Evolutionary conservation across 176 grass and related monocot species (phyloP).

Genomic region (Poa pratensis): DNA sequence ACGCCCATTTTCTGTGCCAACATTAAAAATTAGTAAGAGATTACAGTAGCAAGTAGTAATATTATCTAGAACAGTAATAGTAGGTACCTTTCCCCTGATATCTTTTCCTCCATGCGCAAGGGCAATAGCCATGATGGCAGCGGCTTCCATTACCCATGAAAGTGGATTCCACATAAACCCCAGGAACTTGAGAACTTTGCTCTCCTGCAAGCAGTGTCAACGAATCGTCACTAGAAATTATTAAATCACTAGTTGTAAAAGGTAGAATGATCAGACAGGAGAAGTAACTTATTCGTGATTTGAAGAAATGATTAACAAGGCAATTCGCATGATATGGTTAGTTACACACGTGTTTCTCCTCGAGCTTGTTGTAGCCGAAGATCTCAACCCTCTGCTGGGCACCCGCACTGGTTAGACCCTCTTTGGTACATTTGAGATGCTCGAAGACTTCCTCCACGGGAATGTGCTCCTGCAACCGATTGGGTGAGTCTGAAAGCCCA

Average conservation of each 20-base stretch:
- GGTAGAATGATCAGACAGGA: background rate
- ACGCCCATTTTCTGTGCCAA: constrained; percentile 33
- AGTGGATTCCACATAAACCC: constrained; percentile 84
- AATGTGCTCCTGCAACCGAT: constrained; percentile 50
- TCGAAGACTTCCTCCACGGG: constrained; percentile 66
- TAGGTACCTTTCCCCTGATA: constrained; percentile 33
- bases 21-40: background rate
- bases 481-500: background rate
- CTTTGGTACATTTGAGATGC: constrained; percentile 58
- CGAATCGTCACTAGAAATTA: background rate
- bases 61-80: background rate
- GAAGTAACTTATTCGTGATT: background rate
- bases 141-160: constrained; percentile 80
- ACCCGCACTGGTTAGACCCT: constrained; percentile 52
- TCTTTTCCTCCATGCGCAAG: constrained; percentile 54
- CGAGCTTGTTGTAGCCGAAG: constrained; percentile 71
- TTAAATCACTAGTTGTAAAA: background rate
- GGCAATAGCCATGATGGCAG: constrained; percentile 76
- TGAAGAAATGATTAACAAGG: background rate
- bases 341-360: constrained; percentile 57
- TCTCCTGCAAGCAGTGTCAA: constrained; percentile 49
- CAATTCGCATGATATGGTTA: background rate
- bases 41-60: background rate
- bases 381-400: constrained; percentile 49
- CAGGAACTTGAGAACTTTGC: constrained; percentile 79